Conservation (phyloP, 768 basidiomycete genomes). For the Mycena albidolilacea region DNA sequence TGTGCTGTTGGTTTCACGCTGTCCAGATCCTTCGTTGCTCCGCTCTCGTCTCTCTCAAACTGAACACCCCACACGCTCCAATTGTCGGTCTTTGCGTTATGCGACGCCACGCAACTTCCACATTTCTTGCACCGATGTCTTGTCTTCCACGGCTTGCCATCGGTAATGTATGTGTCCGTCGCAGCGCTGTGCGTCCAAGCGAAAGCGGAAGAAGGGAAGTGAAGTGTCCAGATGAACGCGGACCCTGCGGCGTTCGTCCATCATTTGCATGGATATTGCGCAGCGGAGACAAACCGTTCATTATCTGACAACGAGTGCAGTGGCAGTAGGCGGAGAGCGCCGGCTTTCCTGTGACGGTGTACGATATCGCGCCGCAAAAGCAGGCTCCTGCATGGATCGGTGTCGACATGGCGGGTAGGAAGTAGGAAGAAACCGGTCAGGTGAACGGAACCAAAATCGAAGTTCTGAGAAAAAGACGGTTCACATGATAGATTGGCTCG, state of each 20-base stretch:
- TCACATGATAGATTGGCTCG: neutral
- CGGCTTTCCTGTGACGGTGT: constrained; percentile 63
- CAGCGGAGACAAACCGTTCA: constrained; percentile 58
- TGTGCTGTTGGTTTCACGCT: constrained; percentile 73
- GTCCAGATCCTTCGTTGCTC: constrained; percentile 68
- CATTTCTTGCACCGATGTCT: constrained; percentile 76
- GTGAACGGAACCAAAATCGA: constrained; percentile 15
- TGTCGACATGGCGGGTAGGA: constrained; percentile 13
- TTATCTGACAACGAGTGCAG: constrained; percentile 77
- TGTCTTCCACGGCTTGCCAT: constrained; percentile 70
- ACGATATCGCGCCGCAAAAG: constrained; percentile 70
- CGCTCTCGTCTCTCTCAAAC: constrained; percentile 67
- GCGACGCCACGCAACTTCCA: constrained; percentile 67
- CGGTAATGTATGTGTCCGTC: constrained; percentile 64
- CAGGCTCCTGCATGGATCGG: constrained; percentile 64
- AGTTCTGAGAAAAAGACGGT: constrained; percentile 4
- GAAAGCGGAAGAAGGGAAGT: constrained; percentile 67
- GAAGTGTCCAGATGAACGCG: constrained; percentile 75
- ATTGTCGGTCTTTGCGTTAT: constrained; percentile 62
- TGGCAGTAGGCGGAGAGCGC: constrained; percentile 76
- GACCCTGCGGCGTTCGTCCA: constrained; percentile 56
- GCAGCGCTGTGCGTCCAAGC: constrained; percentile 61
- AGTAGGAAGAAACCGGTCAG: constrained; percentile 18
- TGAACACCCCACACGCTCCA: constrained; percentile 74
- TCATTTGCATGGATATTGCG: neutral